These are phyloP conservation scores for Candida pseudoviswanathii DNA, from an alignment of 1,139 yeast genomes.

Conservation along the genomic window DNA sequence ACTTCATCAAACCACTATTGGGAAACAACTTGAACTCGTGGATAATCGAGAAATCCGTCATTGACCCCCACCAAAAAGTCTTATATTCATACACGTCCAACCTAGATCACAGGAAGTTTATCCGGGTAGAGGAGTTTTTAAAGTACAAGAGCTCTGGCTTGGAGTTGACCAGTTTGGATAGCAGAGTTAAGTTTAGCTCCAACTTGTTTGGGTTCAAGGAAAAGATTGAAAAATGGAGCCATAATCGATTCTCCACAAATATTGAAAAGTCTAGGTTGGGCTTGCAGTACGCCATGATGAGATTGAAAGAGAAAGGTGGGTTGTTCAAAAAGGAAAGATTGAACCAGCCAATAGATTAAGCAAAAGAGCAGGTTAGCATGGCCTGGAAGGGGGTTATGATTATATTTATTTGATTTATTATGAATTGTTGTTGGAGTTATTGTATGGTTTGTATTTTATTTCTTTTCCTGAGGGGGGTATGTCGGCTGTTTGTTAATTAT, in stretches of 20 bases:
- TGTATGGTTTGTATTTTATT: too few relatives aligned
- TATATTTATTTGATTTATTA: background rate
- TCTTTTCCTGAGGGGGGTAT: background rate
- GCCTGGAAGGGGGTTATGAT: background rate
- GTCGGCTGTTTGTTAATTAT: background rate
- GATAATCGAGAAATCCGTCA: conserved; percentile 79
- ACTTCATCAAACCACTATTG: conserved; percentile 75
- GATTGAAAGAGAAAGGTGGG: conserved; percentile 25
- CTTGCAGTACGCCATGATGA: conserved; percentile 75
- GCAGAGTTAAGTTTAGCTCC: conserved; percentile 70
- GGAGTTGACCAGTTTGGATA: conserved; percentile 32
- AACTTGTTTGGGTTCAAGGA: conserved; percentile 71
- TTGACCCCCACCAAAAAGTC: conserved; percentile 60
- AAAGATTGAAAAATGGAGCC: conserved; percentile 84
- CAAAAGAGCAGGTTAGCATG: background rate
- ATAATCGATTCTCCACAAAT: conserved; percentile 67
- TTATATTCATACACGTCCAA: conserved; percentile 80
- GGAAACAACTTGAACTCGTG: conserved; percentile 76
- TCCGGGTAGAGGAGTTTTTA: conserved; percentile 79
- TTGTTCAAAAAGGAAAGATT: conserved; percentile 7
- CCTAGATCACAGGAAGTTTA: conserved; percentile 79
- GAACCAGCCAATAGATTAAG: background rate
- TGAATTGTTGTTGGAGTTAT: too few relatives aligned
- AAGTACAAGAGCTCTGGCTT: conserved; percentile 41
- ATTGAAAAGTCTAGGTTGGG: conserved; percentile 70